These are phyloP conservation scores for Fraxinus angustifolia DNA, from an alignment of 305 asterid genomes.

Conservation along the genomic window DNA sequence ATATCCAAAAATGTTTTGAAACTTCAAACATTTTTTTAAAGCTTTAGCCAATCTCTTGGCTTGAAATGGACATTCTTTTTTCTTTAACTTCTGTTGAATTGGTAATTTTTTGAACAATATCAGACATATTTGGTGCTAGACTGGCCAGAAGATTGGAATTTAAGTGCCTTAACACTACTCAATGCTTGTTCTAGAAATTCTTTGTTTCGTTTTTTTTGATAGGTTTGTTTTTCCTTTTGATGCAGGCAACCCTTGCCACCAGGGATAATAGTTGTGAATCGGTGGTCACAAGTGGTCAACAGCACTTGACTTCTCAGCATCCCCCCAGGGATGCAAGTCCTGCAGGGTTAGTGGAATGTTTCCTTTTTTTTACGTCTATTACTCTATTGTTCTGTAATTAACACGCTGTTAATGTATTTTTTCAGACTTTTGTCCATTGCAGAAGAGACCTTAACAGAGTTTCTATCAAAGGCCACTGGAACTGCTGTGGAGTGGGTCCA, in stretches of 20 bases:
- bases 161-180: background rate
- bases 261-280: slow-evolving; percentile 93
- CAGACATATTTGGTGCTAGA: background rate
- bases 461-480: slow-evolving; percentile 99
- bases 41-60: background rate
- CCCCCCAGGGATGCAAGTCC: slow-evolving; percentile 99
- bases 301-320: slow-evolving; percentile 77
- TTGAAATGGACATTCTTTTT: background rate
- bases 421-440: slow-evolving; percentile 94
- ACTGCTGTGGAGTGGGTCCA: slow-evolving; percentile 99
- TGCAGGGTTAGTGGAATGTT: slow-evolving; percentile 65
- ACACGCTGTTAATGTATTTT: slow-evolving; percentile 21
- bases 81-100: background rate
- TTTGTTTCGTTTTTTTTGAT: background rate
- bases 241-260: slow-evolving; percentile 66
- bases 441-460: slow-evolving; percentile 99
- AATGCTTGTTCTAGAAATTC: background rate
- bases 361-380: slow-evolving; percentile 11
- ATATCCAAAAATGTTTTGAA: background rate
- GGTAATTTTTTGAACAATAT: background rate
- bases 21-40: background rate
- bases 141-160: background rate
- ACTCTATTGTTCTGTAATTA: background rate
- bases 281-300: slow-evolving; percentile 96
- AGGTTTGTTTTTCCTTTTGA: slow-evolving; percentile 8